Conservation (phyloP, 257 asterid species). For the Sherardia arvensis region DNA sequence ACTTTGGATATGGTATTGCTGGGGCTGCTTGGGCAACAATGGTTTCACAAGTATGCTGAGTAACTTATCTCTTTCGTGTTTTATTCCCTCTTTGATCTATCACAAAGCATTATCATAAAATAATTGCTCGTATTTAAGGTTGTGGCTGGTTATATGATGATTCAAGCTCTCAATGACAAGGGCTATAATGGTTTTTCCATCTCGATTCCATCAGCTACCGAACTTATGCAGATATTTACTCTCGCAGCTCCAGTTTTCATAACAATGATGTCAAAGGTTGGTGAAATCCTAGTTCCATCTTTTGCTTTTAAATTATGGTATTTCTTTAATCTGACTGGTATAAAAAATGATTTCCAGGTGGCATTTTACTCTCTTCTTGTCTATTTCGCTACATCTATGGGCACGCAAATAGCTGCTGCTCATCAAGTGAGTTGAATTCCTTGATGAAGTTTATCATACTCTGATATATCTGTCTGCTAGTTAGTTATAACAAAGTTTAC, state of each 20-base stretch:
- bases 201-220: constrained; percentile 62
- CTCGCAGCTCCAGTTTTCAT: constrained; percentile 93
- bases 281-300: constrained; percentile 16
- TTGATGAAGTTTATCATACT: constrained; percentile 5
- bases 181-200: constrained; percentile 80
- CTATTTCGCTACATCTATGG: constrained; percentile 85
- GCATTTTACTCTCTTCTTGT: constrained; percentile 78
- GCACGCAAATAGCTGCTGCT: constrained; percentile 70
- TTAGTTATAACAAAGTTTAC: constrained; percentile 8
- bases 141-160: constrained; percentile 92
- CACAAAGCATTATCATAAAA: not conserved
- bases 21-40: constrained; percentile 99
- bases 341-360: constrained; percentile 36
- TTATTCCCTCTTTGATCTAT: constrained; percentile 5
- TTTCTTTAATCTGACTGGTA: constrained; percentile 15
- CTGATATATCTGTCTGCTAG: not conserved
- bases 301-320: constrained; percentile 8
- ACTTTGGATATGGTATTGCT: constrained; percentile 81
- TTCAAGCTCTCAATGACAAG: constrained; percentile 59
- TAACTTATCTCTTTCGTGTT: not conserved
- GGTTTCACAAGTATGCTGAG: constrained; percentile 69
- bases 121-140: constrained; percentile 41
- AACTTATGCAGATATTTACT: constrained; percentile 58
- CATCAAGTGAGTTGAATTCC: constrained; percentile 56
- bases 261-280: constrained; percentile 92